Evolutionary conservation across 352 stramenopile genomes (phyloP), one percentile per base, ranked within the genome.

Genomic region (Globisporangium acanthophoron): DNA sequence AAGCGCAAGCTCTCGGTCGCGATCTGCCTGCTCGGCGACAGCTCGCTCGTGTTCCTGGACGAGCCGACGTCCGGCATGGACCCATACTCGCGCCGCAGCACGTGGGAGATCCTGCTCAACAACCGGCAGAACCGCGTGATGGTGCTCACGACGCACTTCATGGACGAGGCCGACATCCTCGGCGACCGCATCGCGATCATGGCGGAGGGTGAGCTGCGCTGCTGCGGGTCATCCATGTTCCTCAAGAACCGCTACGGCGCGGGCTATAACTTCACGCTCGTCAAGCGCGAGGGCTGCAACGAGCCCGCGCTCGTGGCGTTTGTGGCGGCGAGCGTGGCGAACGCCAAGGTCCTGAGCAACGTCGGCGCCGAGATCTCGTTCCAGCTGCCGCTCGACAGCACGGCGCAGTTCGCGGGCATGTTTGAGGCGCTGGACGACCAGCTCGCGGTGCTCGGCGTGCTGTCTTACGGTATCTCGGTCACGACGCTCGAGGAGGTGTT

Each of bases 31-130:
- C 66, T 98, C 35, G 92, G 78, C 56, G 61, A 92, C 59, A 93
- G 74, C 93, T 76, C 70, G 52, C 39, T 96, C 21, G 78, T 94
- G 39, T 89, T 96, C 39, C 67, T 97, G 50, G 88, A 97, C 48
- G 90, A 98, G 44, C 94, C 94, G 5, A 98, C 94, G 13, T 86
- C 64, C 54, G 96, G 96, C 12, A 98, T 99, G 92, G 96, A 99
- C 57, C 94, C 96, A 18, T 98, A 97, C 71, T 88, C 67, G 50
- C 78, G 96, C 29, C 78, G 95, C 43, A 96, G 97, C 58, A 80
- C 97, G 65, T 97, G 89, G 89, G 63, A 92, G 35, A 60, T 96
- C 20, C 54, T 85, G 48, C 53, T 76, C 47, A 71, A 67, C 72
- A 75, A 72, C 54, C 58, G 73, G 11, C 53, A 82, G 54, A 69